phyloP scores from a whole-genome alignment of 2,329 filamentous ascomycete species.

The Cordyceps tenuipes region DNA sequence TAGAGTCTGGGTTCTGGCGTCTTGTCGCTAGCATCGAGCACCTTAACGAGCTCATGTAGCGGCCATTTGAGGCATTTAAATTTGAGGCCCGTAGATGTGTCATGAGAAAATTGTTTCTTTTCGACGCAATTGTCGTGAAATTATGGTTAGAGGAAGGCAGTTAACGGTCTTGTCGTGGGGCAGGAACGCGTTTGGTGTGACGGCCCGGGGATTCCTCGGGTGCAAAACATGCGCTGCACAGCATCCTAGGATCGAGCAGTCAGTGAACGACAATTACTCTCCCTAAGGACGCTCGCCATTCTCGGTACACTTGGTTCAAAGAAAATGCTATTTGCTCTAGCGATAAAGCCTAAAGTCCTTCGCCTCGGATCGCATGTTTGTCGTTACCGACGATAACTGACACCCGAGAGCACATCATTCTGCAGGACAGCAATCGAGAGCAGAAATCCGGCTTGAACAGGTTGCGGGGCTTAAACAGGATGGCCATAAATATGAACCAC shows the following conservation, averaged over 20 bases:
- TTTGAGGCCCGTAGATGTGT: not conserved
- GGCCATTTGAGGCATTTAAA: not conserved
- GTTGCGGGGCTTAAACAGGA: not conserved
- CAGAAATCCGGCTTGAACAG: not conserved
- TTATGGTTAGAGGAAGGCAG: not conserved
- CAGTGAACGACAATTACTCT: not conserved
- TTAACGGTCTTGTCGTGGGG: slow-evolving; percentile 7
- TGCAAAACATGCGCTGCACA: not conserved
- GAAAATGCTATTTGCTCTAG: too few species aligned
- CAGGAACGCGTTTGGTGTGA: slow-evolving; percentile 9
- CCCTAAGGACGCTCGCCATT: not conserved
- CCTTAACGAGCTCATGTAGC: not conserved
- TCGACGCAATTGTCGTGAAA: not conserved
- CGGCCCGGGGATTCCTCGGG: slow-evolving; percentile 13
- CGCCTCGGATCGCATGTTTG: too few species aligned
- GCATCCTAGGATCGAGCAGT: too few species aligned
- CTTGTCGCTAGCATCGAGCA: not conserved
- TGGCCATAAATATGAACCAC: not conserved
- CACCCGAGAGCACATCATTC: too few species aligned
- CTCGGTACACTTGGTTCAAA: not conserved
- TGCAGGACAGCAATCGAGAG: too few species aligned
- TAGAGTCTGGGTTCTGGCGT: not conserved
- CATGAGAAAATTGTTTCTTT: not conserved
- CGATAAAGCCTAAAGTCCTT: too few species aligned
- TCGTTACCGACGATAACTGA: too few species aligned